These are phyloP conservation scores for Ilex asprella DNA, from an alignment of 257 asterid genomes.

Conservation along the genomic window DNA sequence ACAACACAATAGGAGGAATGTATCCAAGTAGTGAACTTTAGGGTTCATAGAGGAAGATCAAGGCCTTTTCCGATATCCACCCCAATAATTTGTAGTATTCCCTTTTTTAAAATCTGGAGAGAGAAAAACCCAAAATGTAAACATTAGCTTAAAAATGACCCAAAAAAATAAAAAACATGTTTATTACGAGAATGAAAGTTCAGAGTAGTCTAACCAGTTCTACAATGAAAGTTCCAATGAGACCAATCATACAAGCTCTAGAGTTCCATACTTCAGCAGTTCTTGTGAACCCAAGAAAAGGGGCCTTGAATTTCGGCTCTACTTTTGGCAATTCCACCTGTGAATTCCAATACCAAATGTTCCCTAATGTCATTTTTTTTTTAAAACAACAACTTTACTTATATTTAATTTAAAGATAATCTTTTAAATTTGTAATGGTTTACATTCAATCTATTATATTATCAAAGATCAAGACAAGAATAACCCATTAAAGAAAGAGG, in stretches of 20 bases:
- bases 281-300: conserved; percentile 70
- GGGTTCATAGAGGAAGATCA: conserved; percentile 66
- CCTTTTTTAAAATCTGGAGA: conserved; percentile 42
- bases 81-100: conserved; percentile 74
- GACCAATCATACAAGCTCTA: conserved; percentile 80
- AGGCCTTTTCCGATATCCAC: conserved; percentile 92
- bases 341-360: background rate
- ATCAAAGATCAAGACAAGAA: background rate
- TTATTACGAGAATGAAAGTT: no score
- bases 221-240: conserved; percentile 61
- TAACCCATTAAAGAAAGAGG: background rate
- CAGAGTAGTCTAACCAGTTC: conserved; percentile 48
- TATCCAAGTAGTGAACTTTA: no score
- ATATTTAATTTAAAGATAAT: no score
- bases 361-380: background rate
- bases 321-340: conserved; percentile 73
- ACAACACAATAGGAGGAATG: no score
- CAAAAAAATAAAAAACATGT: no score
- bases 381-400: no score
- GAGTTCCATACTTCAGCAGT: conserved; percentile 93
- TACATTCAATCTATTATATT: no score
- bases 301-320: conserved; percentile 58
- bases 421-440: no score
- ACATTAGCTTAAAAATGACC: no score
- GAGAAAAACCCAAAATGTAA: no score